Conservation (phyloP, 768 basidiomycete species). For the Rhodotorula kratochvilovae region DNA sequence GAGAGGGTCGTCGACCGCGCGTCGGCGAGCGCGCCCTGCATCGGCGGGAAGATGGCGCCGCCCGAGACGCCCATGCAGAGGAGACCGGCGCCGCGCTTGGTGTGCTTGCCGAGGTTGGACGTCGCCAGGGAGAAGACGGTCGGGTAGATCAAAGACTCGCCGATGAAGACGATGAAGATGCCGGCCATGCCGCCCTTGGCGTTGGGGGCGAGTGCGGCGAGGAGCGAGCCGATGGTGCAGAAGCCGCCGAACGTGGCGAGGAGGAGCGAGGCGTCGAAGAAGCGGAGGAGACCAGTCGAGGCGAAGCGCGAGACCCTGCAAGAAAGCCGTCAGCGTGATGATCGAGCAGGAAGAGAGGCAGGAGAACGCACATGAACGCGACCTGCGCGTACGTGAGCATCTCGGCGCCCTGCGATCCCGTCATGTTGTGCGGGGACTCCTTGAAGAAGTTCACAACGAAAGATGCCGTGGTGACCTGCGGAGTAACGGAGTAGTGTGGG, state of each 20-base stretch:
- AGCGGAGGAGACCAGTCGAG: slow-evolving; percentile 13
- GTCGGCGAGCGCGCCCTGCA: slow-evolving; percentile 48
- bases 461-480: slow-evolving; percentile 37
- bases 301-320: slow-evolving; percentile 39
- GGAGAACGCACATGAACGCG: slow-evolving; percentile 20
- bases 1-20: slow-evolving; percentile 9
- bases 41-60: slow-evolving; percentile 45
- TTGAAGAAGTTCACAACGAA: slow-evolving; percentile 26
- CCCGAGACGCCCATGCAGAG: slow-evolving; percentile 37
- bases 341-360: too few species aligned
- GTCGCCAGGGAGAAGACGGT: slow-evolving; percentile 35
- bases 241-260: slow-evolving; percentile 36
- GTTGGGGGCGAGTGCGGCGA: slow-evolving; percentile 35
- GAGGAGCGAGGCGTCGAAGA: slow-evolving; percentile 39
- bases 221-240: slow-evolving; percentile 41
- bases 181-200: slow-evolving; percentile 40
- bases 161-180: slow-evolving; percentile 45
- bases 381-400: slow-evolving; percentile 30
- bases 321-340: slow-evolving; percentile 14
- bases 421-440: background rate
- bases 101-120: slow-evolving; percentile 19
- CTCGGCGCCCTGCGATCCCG: background rate
- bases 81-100: slow-evolving; percentile 45
- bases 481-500: background rate
- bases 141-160: slow-evolving; percentile 37